Conservation (phyloP, 208 protist genomes). For the Wallacemonas sp. region DNA sequence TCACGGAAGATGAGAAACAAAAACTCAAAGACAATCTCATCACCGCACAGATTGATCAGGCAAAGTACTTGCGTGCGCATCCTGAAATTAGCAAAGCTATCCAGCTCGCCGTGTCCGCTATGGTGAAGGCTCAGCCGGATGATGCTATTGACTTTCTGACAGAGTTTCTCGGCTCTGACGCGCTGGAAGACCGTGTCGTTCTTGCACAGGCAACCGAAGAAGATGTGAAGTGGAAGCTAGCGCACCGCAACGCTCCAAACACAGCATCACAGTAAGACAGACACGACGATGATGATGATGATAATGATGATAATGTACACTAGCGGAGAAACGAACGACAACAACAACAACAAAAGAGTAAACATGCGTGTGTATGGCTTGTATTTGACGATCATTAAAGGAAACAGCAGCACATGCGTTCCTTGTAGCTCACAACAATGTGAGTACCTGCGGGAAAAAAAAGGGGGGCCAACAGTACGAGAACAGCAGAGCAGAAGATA, state of each 20-base stretch:
- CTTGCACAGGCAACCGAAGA: constrained; percentile 14
- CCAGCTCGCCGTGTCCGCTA: constrained; percentile 41
- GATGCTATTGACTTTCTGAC: constrained; percentile 61
- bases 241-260: not conserved
- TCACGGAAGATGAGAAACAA: constrained; percentile 60
- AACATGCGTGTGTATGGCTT: too few relatives aligned
- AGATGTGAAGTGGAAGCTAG: constrained; percentile 8
- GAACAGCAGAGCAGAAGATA: too few relatives aligned
- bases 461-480: too few relatives aligned
- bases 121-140: constrained; percentile 58
- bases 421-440: too few relatives aligned
- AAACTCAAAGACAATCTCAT: constrained; percentile 57
- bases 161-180: constrained; percentile 39
- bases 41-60: constrained; percentile 68
- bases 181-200: constrained; percentile 18
- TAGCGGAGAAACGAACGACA: constrained; percentile 5
- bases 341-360: constrained; percentile 26
- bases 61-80: constrained; percentile 80
- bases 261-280: not conserved
- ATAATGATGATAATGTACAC: constrained; percentile 6
- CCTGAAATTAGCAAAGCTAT: constrained; percentile 74
- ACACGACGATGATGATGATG: not conserved
- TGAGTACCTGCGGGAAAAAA: too few relatives aligned
- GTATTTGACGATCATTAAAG: too few relatives aligned
- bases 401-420: too few relatives aligned